Evolutionary conservation across 345 rosid species (phyloP).

Genomic region (Viola odorata): DNA sequence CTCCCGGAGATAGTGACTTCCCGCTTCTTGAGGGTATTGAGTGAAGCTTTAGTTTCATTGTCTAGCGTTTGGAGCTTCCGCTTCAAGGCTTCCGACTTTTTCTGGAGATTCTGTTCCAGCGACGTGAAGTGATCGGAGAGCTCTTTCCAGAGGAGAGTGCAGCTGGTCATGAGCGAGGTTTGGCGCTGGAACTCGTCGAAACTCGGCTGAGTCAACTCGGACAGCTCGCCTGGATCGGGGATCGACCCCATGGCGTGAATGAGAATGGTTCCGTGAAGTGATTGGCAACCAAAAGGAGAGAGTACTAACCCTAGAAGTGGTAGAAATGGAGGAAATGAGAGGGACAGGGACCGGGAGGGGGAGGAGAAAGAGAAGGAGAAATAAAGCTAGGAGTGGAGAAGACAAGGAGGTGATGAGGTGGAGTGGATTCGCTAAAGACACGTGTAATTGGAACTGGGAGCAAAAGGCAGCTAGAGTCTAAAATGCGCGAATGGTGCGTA

Average conservation of each 20-base stretch:
- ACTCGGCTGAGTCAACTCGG: conserved; percentile 70
- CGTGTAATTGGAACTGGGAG: conserved; percentile 35
- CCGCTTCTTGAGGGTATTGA: conserved; percentile 65
- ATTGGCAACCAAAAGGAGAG: background rate
- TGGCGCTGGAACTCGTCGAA: conserved; percentile 97
- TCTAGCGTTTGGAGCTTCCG: conserved; percentile 68
- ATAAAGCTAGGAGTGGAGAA: conserved; percentile 22
- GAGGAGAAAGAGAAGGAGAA: conserved; percentile 6
- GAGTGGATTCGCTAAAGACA: conserved; percentile 27
- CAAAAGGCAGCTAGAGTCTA: conserved; percentile 14
- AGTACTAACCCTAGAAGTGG: conserved; percentile 7
- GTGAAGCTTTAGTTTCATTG: conserved; percentile 61
- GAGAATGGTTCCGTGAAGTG: background rate
- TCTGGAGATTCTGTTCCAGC: conserved; percentile 65
- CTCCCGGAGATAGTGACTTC: conserved; percentile 85
- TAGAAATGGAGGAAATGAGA: conserved; percentile 1
- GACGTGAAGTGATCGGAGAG: conserved; percentile 95
- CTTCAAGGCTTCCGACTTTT: conserved; percentile 77
- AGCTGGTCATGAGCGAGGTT: conserved; percentile 91
- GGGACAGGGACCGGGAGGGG: background rate
- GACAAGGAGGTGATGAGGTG: conserved; percentile 38
- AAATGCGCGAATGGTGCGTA: conserved; percentile 30
- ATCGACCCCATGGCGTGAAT: conserved; percentile 65
- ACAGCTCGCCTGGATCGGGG: conserved; percentile 92
- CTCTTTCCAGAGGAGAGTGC: conserved; percentile 96